These are phyloP conservation scores for Sporothrix euskadiensis DNA, from an alignment of 2,329 filamentous ascomycete species.

Conservation along the genomic window DNA sequence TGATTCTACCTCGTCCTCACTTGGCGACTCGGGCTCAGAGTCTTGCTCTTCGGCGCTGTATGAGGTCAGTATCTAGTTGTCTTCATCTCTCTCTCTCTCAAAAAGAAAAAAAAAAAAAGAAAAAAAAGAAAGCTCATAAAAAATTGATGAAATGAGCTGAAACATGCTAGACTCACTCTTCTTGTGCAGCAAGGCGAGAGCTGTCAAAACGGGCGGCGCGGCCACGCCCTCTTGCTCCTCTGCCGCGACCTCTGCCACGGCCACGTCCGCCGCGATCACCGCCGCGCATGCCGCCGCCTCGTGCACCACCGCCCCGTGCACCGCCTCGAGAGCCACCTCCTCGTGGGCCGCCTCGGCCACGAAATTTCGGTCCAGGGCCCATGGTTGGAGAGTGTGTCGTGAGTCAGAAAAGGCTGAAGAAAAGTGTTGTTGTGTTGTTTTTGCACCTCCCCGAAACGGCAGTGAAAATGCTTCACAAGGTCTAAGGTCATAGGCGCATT, in stretches of 20 bases:
- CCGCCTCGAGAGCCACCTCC: slow-evolving; percentile 24
- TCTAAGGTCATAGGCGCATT: background rate
- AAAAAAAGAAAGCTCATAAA: background rate
- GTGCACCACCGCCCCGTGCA: slow-evolving; percentile 36
- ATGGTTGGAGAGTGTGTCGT: slow-evolving; percentile 35
- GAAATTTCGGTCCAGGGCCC: slow-evolving; percentile 40
- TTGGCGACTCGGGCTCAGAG: slow-evolving; percentile 23
- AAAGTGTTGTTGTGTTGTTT: slow-evolving; percentile 12
- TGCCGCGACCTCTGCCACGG: slow-evolving; percentile 35
- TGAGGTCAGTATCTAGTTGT: slow-evolving; percentile 1
- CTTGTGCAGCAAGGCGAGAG: slow-evolving; percentile 48
- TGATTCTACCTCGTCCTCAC: slow-evolving; percentile 32
- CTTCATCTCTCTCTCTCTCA: background rate
- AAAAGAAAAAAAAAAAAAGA: too few species aligned
- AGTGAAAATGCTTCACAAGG: slow-evolving; percentile 27
- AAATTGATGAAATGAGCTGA: background rate
- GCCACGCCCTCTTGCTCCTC: slow-evolving; percentile 34
- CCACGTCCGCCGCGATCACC: slow-evolving; percentile 19
- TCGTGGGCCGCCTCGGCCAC: slow-evolving; percentile 37
- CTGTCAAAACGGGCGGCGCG: slow-evolving; percentile 49
- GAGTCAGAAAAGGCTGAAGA: background rate
- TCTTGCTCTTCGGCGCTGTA: slow-evolving; percentile 12
- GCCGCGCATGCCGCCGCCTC: slow-evolving; percentile 34
- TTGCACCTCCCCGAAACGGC: background rate
- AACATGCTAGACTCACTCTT: slow-evolving; percentile 42